phyloP scores from a whole-genome alignment of 805 yeast genomes.

The Starmerella floris region DNA sequence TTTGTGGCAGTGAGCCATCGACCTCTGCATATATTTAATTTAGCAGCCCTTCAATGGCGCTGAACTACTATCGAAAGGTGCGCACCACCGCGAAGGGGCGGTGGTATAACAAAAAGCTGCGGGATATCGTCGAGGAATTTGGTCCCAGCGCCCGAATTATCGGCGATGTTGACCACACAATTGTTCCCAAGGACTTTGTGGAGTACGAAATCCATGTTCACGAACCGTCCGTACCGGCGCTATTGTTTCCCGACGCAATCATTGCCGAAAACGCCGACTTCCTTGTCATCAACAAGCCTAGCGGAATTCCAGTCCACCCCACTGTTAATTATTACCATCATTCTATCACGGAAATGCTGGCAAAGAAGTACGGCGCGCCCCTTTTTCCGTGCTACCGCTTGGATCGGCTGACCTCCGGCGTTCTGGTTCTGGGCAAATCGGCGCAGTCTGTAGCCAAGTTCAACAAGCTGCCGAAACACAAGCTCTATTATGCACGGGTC shows the following conservation, averaged over 20 bases:
- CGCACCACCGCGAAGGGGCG: constrained; percentile 21
- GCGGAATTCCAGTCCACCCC: constrained; percentile 93
- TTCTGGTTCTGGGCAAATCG: constrained; percentile 17
- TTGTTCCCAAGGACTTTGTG: constrained; percentile 71
- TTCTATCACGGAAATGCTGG: constrained; percentile 21
- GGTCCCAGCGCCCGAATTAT: constrained; percentile 10
- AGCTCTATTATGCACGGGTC: constrained; percentile 16
- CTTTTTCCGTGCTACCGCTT: constrained; percentile 22
- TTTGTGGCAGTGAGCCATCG: too few relatives aligned
- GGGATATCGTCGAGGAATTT: constrained; percentile 16
- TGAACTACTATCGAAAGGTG: constrained; percentile 17
- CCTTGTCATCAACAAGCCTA: constrained; percentile 78
- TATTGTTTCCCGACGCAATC: constrained; percentile 32
- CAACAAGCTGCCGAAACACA: constrained; percentile 2
- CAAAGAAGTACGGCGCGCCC: constrained; percentile 7
- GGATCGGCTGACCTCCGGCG: constrained; percentile 23
- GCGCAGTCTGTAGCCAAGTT: constrained; percentile 11
- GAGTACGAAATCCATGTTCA: constrained; percentile 71
- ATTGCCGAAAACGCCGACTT: constrained; percentile 57
- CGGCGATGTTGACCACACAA: constrained; percentile 26
- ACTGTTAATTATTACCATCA: constrained; percentile 71
- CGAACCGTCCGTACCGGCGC: constrained; percentile 67
- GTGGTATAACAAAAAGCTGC: constrained; percentile 18
- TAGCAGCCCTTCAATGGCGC: too few relatives aligned
- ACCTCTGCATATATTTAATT: too few relatives aligned